Percentiles rank a stretch among this genome's conserved stretches.
These are phyloP conservation scores for Cytospora chrysosperma DNA, from an alignment of 2,329 filamentous ascomycete genomes.

Conservation along the genomic window DNA sequence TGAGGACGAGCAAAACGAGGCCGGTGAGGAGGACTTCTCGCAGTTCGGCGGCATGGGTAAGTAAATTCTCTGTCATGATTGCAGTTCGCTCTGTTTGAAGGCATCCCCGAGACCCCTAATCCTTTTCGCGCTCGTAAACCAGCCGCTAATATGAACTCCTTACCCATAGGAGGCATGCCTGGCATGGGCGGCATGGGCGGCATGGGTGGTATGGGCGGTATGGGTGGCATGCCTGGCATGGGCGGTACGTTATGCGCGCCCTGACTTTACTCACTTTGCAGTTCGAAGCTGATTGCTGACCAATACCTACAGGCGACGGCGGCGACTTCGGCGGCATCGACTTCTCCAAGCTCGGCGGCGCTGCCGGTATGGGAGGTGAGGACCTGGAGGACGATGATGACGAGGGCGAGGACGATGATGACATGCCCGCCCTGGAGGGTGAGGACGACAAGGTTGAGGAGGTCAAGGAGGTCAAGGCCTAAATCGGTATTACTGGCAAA, in stretches of 20 bases:
- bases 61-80: constrained; percentile 32
- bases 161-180: constrained; percentile 50
- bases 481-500: background rate
- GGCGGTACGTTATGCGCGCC: constrained; percentile 40
- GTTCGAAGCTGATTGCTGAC: constrained; percentile 10
- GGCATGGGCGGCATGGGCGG: constrained; percentile 54
- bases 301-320: constrained; percentile 34
- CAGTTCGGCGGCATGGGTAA: constrained; percentile 64
- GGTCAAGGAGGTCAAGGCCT: constrained; percentile 40
- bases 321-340: constrained; percentile 85
- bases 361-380: constrained; percentile 49
- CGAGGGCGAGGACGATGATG: constrained; percentile 68
- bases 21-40: constrained; percentile 74
- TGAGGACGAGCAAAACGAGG: constrained; percentile 96
- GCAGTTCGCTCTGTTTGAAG: constrained; percentile 6
- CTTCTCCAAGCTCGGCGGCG: constrained; percentile 84
- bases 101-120: background rate
- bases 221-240: constrained; percentile 54
- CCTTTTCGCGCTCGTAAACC: constrained; percentile 5
- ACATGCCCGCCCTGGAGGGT: constrained; percentile 80
- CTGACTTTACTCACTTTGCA: background rate
- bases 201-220: constrained; percentile 51
- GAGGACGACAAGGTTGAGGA: constrained; percentile 49
- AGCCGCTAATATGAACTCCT: constrained; percentile 26
- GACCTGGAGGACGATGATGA: constrained; percentile 46